Base-by-base conservation (phyloP, 2,329 filamentous ascomycete genomes). In the Gnomoniopsis sp. region DNA sequence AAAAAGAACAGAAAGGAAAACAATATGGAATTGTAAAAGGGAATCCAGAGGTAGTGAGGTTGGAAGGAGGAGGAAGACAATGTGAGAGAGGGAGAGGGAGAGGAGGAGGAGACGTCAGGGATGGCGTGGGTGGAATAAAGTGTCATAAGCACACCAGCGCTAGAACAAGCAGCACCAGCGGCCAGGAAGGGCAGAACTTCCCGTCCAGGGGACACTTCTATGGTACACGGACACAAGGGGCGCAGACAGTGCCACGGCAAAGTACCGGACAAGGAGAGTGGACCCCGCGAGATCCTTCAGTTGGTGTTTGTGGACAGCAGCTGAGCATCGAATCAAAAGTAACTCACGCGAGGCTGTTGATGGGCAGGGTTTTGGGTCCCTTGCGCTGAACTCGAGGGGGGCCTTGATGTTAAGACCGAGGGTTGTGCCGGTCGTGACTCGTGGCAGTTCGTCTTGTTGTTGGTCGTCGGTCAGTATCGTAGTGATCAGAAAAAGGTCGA, bases 1-100 rank as follows among this genome's bases (percentile, higher is more conserved):
- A 21, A 56, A 21, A 52, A 48, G 12, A 26, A 19, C n/a, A 51
- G 48, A 54, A 53, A 51, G 53, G 56, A 46, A 47, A 43, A 56
- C 23, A 36, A 55, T 23, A 47, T 50, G 55, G 49, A 46, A 21
- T 19, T 6, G 43, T 41, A 34, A 54, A 52, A 53, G 12, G 36
- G 43, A 48, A 14, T 15, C 8, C 30, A n/a, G 51, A 34, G 38
- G 49, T 41, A 23, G 47, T 30, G 58, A 53, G 34, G 53, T 17
- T 48, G 46, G 51, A 48, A 59, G 23, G 51, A 48, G 26, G 51
- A 54, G 44, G 48, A 58, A 44, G 51, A 49, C 21, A 52, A 49
- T 17, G 55, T 56, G 30, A 50, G 54, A 55, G 34, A 6, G 50
- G 15, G 36, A 53, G 30, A 50, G 54, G 55, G 34, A 6, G 50